These are phyloP conservation scores for Lophiotrema nucula DNA, from an alignment of 495 filamentous ascomycete species.

Conservation along the genomic window DNA sequence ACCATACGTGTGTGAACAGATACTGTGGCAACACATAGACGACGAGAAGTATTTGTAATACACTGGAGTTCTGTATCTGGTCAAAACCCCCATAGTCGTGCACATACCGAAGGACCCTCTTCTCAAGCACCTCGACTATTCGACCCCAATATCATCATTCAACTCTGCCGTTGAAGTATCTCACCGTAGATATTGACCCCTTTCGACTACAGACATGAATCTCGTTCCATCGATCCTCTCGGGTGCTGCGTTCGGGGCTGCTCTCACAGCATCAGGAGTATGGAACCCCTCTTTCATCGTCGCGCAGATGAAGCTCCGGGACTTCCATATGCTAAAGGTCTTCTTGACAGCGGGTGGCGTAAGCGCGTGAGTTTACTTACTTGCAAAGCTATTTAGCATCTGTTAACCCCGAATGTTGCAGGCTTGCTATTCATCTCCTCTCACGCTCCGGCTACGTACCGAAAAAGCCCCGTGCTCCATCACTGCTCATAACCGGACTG, in stretches of 20 bases:
- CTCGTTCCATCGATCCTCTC: constrained; percentile 30
- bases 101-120: too few species aligned
- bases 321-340: constrained; percentile 59
- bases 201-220: not conserved
- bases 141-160: too few species aligned
- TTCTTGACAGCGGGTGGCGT: constrained; percentile 55
- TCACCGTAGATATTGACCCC: not conserved
- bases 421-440: constrained; percentile 16
- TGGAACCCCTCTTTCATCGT: constrained; percentile 54
- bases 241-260: constrained; percentile 55
- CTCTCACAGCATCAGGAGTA: constrained; percentile 53
- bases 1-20: too few species aligned
- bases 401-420: not conserved
- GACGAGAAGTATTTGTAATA: too few species aligned
- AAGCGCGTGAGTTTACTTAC: constrained; percentile 50
- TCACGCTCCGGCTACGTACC: too few species aligned
- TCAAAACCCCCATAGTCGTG: too few species aligned
- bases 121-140: too few species aligned
- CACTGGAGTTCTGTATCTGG: too few species aligned
- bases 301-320: constrained; percentile 51
- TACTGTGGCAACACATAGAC: too few species aligned
- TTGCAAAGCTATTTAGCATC: too few species aligned
- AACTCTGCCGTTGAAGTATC: too few species aligned
- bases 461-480: constrained; percentile 13
- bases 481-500: constrained; percentile 2